Percentiles rank a stretch among this genome's conserved stretches.
These are phyloP conservation scores for Mycena alexandri DNA, from an alignment of 768 basidiomycete species.

Conservation along the genomic window DNA sequence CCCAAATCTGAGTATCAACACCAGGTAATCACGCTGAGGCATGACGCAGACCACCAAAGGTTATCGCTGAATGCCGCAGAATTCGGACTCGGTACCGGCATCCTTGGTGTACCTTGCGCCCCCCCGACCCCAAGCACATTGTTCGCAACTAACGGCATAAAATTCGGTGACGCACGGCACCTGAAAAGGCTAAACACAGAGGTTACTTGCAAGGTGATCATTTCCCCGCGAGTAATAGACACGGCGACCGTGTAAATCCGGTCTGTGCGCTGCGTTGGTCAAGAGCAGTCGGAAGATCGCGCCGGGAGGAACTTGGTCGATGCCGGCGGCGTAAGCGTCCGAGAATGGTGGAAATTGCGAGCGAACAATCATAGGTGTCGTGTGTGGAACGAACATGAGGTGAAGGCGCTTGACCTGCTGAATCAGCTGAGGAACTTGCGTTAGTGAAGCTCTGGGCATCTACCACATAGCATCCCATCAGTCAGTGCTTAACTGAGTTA, in stretches of 20 bases:
- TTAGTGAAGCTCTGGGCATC: no score
- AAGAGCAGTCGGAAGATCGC: conserved; percentile 6
- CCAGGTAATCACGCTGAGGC: no score
- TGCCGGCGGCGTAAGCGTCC: not conserved
- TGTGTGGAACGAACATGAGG: not conserved
- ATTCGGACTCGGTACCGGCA: conserved; percentile 11
- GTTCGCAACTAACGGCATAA: not conserved
- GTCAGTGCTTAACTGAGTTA: not conserved
- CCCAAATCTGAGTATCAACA: no score
- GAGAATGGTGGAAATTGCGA: conserved; percentile 11
- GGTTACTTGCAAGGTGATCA: no score
- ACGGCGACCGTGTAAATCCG: not conserved
- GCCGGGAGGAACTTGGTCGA: not conserved
- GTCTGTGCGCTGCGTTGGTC: conserved; percentile 16
- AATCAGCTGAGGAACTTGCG: conserved; percentile 11
- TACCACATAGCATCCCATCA: not conserved
- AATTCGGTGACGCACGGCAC: not conserved
- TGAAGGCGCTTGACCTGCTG: not conserved
- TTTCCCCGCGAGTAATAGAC: conserved; percentile 9
- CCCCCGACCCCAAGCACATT: not conserved
- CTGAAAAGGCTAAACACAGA: conserved; percentile 26
- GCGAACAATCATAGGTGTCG: not conserved
- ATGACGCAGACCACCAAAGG: not conserved
- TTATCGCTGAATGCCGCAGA: conserved; percentile 1
- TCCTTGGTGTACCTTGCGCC: not conserved